Evolutionary conservation across 2,329 filamentous ascomycete species (phyloP).

Genomic region (Talaromyces albobiverticillius): DNA sequence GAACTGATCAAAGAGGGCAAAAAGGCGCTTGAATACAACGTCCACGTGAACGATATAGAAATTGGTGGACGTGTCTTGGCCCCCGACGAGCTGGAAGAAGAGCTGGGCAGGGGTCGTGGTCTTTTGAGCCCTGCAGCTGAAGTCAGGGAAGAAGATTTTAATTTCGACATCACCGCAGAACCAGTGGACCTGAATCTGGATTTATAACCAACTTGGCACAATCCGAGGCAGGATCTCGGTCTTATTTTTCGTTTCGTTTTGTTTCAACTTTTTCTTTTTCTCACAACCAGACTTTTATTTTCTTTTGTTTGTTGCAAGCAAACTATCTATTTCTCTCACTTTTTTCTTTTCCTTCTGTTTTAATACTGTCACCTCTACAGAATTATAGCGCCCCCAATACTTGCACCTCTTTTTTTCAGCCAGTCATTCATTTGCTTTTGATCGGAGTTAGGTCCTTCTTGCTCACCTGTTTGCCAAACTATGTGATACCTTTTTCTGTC

Average conservation of each 20-base stretch:
- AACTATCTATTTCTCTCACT: neutral
- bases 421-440: neutral
- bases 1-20: slow-evolving; percentile 84
- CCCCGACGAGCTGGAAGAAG: slow-evolving; percentile 56
- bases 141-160: slow-evolving; percentile 12
- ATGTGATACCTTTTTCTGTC: slow-evolving; percentile 5
- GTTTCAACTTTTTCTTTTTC: neutral
- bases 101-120: slow-evolving; percentile 23
- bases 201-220: neutral
- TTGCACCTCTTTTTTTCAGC: neutral
- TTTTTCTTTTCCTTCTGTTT: neutral
- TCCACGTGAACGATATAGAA: slow-evolving; percentile 74
- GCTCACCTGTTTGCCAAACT: neutral
- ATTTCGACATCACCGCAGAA: slow-evolving; percentile 4
- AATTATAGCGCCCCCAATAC: no score
- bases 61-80: slow-evolving; percentile 76
- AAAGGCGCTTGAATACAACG: slow-evolving; percentile 80
- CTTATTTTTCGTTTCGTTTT: neutral
- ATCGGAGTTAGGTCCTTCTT: neutral
- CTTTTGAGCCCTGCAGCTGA: slow-evolving; percentile 32
- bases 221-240: slow-evolving; percentile 5
- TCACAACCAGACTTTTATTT: neutral
- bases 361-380: neutral
- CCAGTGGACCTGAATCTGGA: neutral
- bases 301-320: slow-evolving; percentile 1